phyloP scores from a whole-genome alignment of 1,284 basidiomycete species.

The Sanghuangporus sanghuang region DNA sequence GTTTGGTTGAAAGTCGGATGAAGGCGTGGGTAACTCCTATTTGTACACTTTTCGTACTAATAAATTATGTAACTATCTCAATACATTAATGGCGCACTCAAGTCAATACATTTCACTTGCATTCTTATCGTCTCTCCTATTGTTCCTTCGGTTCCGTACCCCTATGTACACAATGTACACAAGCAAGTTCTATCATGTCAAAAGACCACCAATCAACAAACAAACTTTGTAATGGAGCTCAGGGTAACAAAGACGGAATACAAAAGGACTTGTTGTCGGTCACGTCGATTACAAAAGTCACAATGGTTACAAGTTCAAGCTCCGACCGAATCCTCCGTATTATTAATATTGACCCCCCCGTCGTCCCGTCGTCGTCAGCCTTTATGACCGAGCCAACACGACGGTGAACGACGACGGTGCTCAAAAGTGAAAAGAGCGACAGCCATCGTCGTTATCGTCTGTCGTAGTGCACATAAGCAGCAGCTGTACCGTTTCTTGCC shows the following conservation, averaged over 20 bases:
- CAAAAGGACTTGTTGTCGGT: neutral
- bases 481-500: neutral
- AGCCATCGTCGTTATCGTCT: slow-evolving; percentile 31
- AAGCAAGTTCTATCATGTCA: neutral
- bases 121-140: neutral
- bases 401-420: slow-evolving; percentile 3
- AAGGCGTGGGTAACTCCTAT: slow-evolving; percentile 6
- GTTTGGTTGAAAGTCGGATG: slow-evolving; percentile 22
- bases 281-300: neutral
- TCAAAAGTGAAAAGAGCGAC: slow-evolving; percentile 27
- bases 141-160: neutral
- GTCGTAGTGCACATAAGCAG: slow-evolving; percentile 3
- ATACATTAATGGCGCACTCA: neutral
- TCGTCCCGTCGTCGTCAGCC: neutral
- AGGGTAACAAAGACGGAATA: neutral
- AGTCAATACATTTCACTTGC: neutral
- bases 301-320: neutral
- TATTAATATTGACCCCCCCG: neutral
- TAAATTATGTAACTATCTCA: neutral
- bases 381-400: slow-evolving; percentile 1
- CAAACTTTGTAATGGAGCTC: neutral
- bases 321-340: neutral
- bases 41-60: slow-evolving; percentile 15
- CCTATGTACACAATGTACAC: too few relatives aligned
- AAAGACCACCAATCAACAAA: neutral